phyloP scores from a whole-genome alignment of 2,329 filamentous ascomycete genomes.

The Xylariales sp. region DNA sequence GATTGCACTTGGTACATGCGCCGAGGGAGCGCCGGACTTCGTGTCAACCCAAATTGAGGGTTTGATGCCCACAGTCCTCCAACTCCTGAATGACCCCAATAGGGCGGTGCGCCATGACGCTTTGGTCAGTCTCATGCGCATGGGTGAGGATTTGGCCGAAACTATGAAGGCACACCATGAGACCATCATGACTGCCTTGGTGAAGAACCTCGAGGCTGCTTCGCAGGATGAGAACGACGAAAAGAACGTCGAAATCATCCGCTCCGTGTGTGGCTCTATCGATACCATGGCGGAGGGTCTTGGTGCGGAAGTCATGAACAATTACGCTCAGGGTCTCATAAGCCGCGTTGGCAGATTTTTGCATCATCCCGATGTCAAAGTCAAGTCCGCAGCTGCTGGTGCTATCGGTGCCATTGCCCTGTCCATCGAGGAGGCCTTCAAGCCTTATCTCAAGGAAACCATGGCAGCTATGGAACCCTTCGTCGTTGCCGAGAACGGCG shows the following conservation, averaged over 20 bases:
- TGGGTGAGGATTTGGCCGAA: conserved; percentile 90
- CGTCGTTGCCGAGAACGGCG: conserved; percentile 78
- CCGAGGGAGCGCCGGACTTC: conserved; percentile 96
- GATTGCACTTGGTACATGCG: conserved; percentile 85
- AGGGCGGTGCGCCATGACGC: conserved; percentile 81
- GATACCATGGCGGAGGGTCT: conserved; percentile 87
- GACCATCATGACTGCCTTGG: conserved; percentile 73
- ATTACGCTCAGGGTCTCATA: conserved; percentile 78
- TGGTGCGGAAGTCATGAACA: conserved; percentile 72
- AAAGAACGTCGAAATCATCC: conserved; percentile 79
- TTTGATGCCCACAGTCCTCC: conserved; percentile 80
- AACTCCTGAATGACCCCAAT: conserved; percentile 79
- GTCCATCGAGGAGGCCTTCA: conserved; percentile 75
- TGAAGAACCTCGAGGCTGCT: conserved; percentile 85
- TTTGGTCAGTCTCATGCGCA: conserved; percentile 78
- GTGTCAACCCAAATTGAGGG: conserved; percentile 86
- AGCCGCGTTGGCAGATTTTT: conserved; percentile 81
- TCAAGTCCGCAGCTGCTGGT: conserved; percentile 84
- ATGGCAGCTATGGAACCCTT: conserved; percentile 87
- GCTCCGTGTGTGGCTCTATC: conserved; percentile 82
- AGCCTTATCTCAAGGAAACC: conserved; percentile 85
- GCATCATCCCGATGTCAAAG: conserved; percentile 76
- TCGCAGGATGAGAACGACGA: conserved; percentile 64
- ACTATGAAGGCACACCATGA: conserved; percentile 84
- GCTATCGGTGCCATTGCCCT: conserved; percentile 88